Conservation (phyloP, 257 asterid genomes). For the Forsythia viridissima region DNA sequence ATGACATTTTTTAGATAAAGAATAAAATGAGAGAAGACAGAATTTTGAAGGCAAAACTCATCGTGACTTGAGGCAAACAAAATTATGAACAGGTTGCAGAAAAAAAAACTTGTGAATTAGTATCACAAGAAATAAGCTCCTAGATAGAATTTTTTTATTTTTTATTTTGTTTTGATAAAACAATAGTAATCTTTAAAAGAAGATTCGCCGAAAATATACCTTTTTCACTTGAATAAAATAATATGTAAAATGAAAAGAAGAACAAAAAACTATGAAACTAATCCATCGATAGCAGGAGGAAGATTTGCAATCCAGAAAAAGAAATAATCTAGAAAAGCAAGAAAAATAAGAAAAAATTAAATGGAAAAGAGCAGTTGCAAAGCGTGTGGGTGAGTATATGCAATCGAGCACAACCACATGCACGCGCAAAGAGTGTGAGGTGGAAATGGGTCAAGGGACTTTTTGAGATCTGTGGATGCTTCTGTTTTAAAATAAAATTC, state of each 20-base stretch:
- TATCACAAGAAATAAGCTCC: background rate
- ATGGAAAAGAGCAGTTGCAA: background rate
- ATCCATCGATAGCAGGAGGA: background rate
- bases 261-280: background rate
- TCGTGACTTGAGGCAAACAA: background rate
- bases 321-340: background rate
- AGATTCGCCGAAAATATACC: background rate
- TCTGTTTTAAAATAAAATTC: background rate
- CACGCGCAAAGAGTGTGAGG: background rate
- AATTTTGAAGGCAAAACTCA: background rate
- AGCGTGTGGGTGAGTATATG: background rate
- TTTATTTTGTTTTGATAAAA: background rate
- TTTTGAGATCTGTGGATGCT: background rate
- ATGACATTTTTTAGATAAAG: background rate
- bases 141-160: background rate
- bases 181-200: background rate
- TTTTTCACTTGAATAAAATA: background rate
- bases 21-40: background rate
- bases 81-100: background rate
- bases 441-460: background rate
- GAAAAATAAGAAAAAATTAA: background rate
- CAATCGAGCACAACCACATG: background rate
- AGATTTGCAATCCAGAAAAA: background rate
- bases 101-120: background rate
- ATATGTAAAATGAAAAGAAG: background rate